Percentiles rank a stretch among this genome's conserved stretches.
Conservation (phyloP, 495 filamentous ascomycete species). For the Tuber calosporum region DNA sequence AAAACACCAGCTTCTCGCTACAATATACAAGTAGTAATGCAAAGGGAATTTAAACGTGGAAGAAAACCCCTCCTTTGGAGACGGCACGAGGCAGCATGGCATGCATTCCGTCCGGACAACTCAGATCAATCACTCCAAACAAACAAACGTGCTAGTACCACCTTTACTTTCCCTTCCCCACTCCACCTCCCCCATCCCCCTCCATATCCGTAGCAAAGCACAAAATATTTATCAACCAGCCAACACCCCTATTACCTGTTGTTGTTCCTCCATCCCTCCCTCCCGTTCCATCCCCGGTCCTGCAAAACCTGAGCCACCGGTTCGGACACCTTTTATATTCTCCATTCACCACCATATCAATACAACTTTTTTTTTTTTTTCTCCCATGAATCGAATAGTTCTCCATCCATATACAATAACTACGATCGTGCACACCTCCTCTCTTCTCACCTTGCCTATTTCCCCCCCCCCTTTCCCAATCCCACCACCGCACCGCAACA, state of each 20-base stretch:
- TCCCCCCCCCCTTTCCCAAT: neutral
- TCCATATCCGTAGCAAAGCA: neutral
- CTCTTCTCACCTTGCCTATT: neutral
- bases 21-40: neutral
- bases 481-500: neutral
- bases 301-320: neutral
- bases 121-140: conserved; percentile 13
- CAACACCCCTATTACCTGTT: neutral
- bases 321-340: neutral
- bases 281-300: neutral
- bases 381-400: neutral
- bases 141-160: conserved; percentile 1
- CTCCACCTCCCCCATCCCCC: neutral
- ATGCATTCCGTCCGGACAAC: conserved; percentile 27
- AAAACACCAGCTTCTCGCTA: conserved; percentile 21
- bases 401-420: neutral
- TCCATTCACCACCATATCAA: neutral
- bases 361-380: neutral
- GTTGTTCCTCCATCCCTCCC: neutral
- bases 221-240: neutral
- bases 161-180: neutral
- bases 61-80: conserved; percentile 1
- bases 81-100: conserved; percentile 20
- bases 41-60: neutral
- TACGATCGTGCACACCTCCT: neutral